These are phyloP conservation scores for Lenzites betulinus DNA, from an alignment of 768 basidiomycete species.

Conservation along the genomic window DNA sequence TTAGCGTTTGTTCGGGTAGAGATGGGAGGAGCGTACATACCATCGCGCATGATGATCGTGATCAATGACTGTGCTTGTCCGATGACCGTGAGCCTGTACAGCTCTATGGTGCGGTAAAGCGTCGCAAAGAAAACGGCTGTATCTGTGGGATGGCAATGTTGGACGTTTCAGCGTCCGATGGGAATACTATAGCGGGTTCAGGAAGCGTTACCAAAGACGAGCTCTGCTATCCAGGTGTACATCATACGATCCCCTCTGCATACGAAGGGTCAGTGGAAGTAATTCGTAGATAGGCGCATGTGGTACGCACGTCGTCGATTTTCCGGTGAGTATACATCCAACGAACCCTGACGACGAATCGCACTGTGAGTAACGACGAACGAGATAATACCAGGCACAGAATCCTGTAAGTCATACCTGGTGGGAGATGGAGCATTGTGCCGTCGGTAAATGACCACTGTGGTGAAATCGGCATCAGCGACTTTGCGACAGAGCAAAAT, in stretches of 20 bases:
- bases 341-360: constrained; percentile 22
- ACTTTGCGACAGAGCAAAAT: background rate
- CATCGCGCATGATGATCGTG: constrained; percentile 29
- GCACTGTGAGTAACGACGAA: background rate
- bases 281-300: background rate
- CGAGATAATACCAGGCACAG: background rate
- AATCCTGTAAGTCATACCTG: constrained; percentile 17
- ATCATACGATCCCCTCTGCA: constrained; percentile 26
- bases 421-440: constrained; percentile 25
- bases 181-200: background rate
- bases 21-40: constrained; percentile 11
- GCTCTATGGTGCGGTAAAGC: constrained; percentile 25
- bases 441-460: constrained; percentile 33
- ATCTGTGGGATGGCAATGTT: constrained; percentile 13
- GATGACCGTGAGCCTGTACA: constrained; percentile 21
- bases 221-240: constrained; percentile 32
- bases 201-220: constrained; percentile 25
- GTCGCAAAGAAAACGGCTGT: constrained; percentile 29
- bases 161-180: background rate
- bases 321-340: constrained; percentile 30
- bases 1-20: background rate
- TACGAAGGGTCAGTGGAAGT: background rate
- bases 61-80: constrained; percentile 25
- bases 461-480: background rate
- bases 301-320: constrained; percentile 24